Evolutionary conservation across 257 asterid species (phyloP).

Genomic region (Nicotiana paniculata): DNA sequence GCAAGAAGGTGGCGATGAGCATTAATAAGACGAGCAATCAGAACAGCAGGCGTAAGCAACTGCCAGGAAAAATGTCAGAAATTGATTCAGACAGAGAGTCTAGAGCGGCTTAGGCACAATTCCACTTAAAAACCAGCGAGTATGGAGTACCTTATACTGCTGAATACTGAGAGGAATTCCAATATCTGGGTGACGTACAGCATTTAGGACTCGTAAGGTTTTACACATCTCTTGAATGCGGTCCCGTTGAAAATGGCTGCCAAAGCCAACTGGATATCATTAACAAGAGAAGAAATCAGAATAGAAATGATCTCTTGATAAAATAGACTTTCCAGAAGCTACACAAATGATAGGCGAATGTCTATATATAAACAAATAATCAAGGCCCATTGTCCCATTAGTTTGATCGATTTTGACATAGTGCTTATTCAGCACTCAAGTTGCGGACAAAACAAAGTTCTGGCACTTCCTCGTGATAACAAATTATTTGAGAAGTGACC

Average conservation of each 20-base stretch:
- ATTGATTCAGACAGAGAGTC: not conserved
- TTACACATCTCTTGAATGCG: slow-evolving; percentile 75
- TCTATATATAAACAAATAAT: not conserved
- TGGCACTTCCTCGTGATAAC: not conserved
- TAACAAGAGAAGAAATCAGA: slow-evolving; percentile 64
- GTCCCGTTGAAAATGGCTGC: slow-evolving; percentile 93
- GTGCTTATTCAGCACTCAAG: slow-evolving; percentile 1
- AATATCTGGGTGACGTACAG: slow-evolving; percentile 65
- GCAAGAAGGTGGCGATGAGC: slow-evolving; percentile 83
- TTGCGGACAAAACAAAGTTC: not conserved
- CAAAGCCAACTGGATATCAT: slow-evolving; percentile 87
- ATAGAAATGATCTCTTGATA: slow-evolving; percentile 27
- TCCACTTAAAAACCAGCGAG: slow-evolving; percentile 4
- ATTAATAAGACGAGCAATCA: slow-evolving; percentile 85
- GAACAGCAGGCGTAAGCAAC: slow-evolving; percentile 85
- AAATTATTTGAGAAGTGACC: not conserved
- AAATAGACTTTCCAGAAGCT: slow-evolving; percentile 12
- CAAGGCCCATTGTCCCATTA: slow-evolving; percentile 2
- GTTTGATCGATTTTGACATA: not conserved
- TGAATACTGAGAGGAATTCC: slow-evolving; percentile 94
- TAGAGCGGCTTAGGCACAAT: not conserved
- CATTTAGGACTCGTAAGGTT: slow-evolving; percentile 80
- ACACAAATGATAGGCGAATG: not conserved
- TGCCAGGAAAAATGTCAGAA: slow-evolving; percentile 27
- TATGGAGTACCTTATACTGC: slow-evolving; percentile 70